Base-by-base conservation (phyloP, 1,139 yeast genomes). In the Pneumocystis murina region DNA sequence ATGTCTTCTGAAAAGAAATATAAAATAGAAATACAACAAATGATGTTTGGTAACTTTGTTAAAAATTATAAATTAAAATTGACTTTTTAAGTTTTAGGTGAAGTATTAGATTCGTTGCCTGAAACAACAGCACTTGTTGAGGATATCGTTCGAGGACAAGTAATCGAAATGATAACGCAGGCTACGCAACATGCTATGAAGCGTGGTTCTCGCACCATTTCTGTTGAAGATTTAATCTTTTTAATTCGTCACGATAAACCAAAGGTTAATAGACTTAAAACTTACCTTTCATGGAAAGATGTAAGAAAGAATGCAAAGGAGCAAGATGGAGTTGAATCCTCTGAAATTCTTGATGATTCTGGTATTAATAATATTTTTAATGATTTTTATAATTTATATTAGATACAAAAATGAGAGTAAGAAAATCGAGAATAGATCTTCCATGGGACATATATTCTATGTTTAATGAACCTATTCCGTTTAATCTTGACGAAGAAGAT, bases 391-490 rank as follows among this genome's bases (percentile, higher is more conserved):
- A 74, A 70, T 16, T 74, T 73, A 40, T 77, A 73, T 20, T 80
- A 71, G 75, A 84, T 76, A 73, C 82, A 76, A 85, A 84, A 70
- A 81, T 85, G 65, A 81, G 86, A 68, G 83, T 83, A 71, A 87
- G 88, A 71, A 87, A 87, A 72, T 83, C 90, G 62, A 85, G 86
- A 68, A 85, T 92, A 60, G 79, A 95, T 68, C 77, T 92, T 60
- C 97, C 98, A 0, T 92, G 99, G 99, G 97, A 92, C 72, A 74
- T 91, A 63, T 91, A 87, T 69, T 89, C 88, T 70, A 89, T 91
- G 96, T 94, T 92, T 71, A 79, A 86, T 65, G 96, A 92, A 71
- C 96, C 87, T 71, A 94, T 86, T 64, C 85, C 85, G n/a, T 85
- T 84, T n/a, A 87, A 84, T 65, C 89, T 84, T 63, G 83, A 82